Evolutionary conservation across 2,329 filamentous ascomycete species (phyloP), one percentile per base, ranked within the genome.

Genomic region (Lizonia empirigonia): DNA sequence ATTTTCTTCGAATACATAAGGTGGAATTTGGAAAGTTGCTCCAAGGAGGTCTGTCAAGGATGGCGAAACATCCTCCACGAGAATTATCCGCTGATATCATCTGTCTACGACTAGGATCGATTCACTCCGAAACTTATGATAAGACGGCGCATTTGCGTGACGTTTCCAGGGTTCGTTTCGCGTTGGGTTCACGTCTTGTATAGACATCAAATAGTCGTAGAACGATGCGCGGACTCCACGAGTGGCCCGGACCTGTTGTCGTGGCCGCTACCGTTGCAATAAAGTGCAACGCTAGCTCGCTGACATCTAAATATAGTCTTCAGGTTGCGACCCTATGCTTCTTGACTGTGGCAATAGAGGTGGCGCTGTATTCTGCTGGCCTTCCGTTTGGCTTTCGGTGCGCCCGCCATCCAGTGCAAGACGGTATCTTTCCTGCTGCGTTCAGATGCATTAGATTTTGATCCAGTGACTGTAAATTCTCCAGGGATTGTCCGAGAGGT

Each of bases 1-100:
- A 32, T 62, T 56, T 19, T 59, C 52, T 36, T 56, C 52, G 30
- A 62, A 59, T 1, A 59, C 49, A 7, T 58, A 52, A 7, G 59
- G 54, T 1, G 53, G 52, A 12, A 62, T 59, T 7, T 59, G 34
- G 13, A 62, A 59, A 13, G 52, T 59, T 15, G 56, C 53, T 1
- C 59, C 59, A 2, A 62, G 15, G 2, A 54, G 22, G 9, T 58
- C 47, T 10, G 59, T 54, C 30, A 58, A 32, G 6, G 38, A 22
- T 7, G 59, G 59, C 1, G 20, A 46, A 1, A 59, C 34, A 29
- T 62, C 59, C 33, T 62, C 56, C 2, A 62, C 50, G 3, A 62
- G 32, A 3, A 62, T 5, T 1, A 48, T 3, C 5, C 44, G 15
- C 23, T 48, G 2, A 15, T 5, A 13, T 29, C 23, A 10, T 39